phyloP scores from a whole-genome alignment of 345 rosid genomes.

The Eucalyptus rudis region DNA sequence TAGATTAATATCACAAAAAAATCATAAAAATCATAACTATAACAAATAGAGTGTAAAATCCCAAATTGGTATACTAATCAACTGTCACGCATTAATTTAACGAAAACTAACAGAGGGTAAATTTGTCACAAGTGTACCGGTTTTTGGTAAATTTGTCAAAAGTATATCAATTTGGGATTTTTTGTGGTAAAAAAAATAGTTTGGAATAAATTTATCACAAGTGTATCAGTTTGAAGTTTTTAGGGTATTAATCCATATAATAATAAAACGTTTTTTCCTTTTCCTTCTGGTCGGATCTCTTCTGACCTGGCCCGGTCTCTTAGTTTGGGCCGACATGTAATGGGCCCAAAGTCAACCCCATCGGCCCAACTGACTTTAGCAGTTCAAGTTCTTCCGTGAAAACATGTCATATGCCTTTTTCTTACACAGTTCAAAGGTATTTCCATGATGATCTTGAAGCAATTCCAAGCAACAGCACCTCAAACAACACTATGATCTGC shows the following conservation, averaged over 20 bases:
- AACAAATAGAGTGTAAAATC: fast-evolving
- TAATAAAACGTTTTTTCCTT: background rate
- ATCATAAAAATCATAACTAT: no score
- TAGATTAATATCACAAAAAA: no score
- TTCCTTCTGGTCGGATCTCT: background rate
- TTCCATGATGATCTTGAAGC: background rate
- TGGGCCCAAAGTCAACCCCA: background rate
- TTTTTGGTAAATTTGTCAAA: no score
- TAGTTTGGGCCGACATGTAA: background rate
- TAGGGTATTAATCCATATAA: background rate
- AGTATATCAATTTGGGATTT: fast-evolving
- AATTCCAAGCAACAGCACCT: background rate
- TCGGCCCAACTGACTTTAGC: background rate
- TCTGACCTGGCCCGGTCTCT: background rate
- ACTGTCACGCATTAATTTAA: no score
- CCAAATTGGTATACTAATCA: fast-evolving
- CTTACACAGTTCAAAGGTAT: background rate
- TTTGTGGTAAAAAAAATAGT: no score
- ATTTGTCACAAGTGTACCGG: no score
- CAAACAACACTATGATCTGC: background rate
- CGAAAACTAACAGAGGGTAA: fast-evolving
- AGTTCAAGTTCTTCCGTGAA: background rate
- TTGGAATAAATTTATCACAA: fast-evolving
- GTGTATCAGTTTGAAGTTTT: no score
- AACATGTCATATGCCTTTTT: background rate